Evolutionary conservation across 306 rosid genomes (phyloP), one percentile per base, ranked within the genome.

Genomic region (Quillaja saponaria): DNA sequence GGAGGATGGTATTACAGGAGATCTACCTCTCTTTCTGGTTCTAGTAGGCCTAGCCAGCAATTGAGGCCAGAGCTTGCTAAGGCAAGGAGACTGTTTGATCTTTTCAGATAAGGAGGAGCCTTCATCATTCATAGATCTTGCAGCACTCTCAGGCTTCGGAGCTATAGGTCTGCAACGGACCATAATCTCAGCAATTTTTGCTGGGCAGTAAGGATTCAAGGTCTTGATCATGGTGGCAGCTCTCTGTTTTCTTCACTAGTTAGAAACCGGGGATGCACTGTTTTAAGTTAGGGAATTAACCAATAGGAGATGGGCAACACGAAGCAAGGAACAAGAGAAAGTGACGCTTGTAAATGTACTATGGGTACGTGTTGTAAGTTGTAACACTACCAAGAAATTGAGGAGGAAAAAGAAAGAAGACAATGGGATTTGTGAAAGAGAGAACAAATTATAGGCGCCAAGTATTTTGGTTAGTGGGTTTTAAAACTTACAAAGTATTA

Each of bases 311-410:
- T 3, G 55, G 96, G 86, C 96, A 88, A 73, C 86, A 75, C 31
- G 44, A 72, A 71, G 77, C 11, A 12, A 31, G 37, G 77, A 63
- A 13, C 16, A 71, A 71, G 82, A 80, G 87, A 58, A 55, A 68
- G 58, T 41, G 94, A 76, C 96, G 79, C 83, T 70, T 91, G 96
- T 79, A 64, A 37, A 19, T 25, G 77, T 63, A 70, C 58, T 64
- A 83, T 80, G 91, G 85, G 85, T 84, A 92, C 95, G 92, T 86
- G 96, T 86, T 66, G 52, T n/a, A n/a, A n/a, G n/a, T n/a, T n/a
- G n/a, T n/a, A n/a, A n/a, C n/a, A n/a, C n/a, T n/a, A n/a, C n/a
- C n/a, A n/a, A n/a, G n/a, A n/a, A n/a, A n/a, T n/a, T n/a, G n/a
- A n/a, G n/a, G n/a, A n/a, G n/a, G n/a, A n/a, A n/a, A n/a, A n/a